Evolutionary conservation across 768 basidiomycete species (phyloP).

Genomic region (Leccinellum rugosiceps): DNA sequence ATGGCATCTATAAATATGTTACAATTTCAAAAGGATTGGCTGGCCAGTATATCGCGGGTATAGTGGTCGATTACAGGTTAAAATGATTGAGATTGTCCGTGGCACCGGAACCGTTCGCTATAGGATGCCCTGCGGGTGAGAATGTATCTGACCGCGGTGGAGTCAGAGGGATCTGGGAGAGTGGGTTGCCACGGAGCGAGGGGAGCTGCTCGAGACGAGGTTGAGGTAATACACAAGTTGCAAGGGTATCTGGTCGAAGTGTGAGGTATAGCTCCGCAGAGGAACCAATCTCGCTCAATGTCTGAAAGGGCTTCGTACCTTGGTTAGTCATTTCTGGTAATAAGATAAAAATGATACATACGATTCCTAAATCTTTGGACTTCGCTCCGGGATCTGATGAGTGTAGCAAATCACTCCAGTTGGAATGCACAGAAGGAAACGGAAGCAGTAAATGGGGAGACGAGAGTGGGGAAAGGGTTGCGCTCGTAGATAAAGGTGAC

Average conservation of each 20-base stretch:
- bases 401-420: background rate
- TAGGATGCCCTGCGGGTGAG: background rate
- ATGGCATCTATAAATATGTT: background rate
- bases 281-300: constrained; percentile 24
- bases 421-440: constrained; percentile 7
- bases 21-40: background rate
- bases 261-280: background rate
- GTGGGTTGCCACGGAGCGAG: background rate
- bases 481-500: constrained; percentile 4
- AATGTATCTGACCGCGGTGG: background rate
- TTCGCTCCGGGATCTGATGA: constrained; percentile 20
- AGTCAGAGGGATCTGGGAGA: background rate
- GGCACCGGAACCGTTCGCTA: background rate
- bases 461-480: constrained; percentile 13
- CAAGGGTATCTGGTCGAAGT: background rate
- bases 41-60: background rate
- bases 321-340: background rate
- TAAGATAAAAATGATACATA: constrained; percentile 11
- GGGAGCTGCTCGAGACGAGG: constrained; percentile 3
- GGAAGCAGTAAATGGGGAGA: constrained; percentile 17
- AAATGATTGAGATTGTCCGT: background rate
- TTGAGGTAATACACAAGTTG: background rate
- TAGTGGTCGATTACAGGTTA: background rate
- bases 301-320: constrained; percentile 18
- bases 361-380: constrained; percentile 29